Conservation (phyloP, 2,329 filamentous ascomycete species). For the Claviceps spartinae region DNA sequence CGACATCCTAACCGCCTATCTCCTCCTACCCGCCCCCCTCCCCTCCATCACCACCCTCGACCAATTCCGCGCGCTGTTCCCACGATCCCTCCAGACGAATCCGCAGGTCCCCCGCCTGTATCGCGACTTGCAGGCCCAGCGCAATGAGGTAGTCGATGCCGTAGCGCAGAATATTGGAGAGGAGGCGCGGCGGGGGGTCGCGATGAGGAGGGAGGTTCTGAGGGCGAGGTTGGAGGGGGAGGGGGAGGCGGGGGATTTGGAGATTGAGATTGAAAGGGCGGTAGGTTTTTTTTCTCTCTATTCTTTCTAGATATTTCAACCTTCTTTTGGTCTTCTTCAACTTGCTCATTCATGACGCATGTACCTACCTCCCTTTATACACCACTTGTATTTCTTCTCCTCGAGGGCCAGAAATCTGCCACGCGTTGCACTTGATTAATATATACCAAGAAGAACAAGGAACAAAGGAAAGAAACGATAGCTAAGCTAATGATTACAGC, state of each 20-base stretch:
- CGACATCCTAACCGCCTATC: constrained; percentile 62
- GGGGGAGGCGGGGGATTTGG: constrained; percentile 43
- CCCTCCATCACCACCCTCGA: constrained; percentile 59
- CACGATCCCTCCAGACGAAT: constrained; percentile 48
- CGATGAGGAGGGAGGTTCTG: constrained; percentile 43
- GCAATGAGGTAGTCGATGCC: constrained; percentile 52
- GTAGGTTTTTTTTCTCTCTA: constrained; percentile 23
- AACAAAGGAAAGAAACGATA: not conserved
- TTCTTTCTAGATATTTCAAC: not conserved
- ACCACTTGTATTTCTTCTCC: too few species aligned
- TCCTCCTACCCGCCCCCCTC: constrained; percentile 62
- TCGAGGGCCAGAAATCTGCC: too few species aligned
- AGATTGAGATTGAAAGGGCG: constrained; percentile 48
- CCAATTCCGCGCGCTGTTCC: constrained; percentile 67
- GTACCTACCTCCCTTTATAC: too few species aligned
- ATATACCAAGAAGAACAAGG: not conserved
- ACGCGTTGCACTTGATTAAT: too few species aligned
- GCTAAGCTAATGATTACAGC: constrained; percentile 23
- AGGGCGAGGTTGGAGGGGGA: constrained; percentile 35
- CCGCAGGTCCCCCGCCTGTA: constrained; percentile 60
- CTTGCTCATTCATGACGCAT: too few species aligned
- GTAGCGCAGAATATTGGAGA: constrained; percentile 51
- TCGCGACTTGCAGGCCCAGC: constrained; percentile 63
- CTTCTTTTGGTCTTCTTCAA: too few species aligned
- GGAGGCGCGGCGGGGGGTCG: constrained; percentile 49